Evolutionary conservation across 2,329 filamentous ascomycete genomes (phyloP).

Genomic region (Pseudocercospora fijiensis): DNA sequence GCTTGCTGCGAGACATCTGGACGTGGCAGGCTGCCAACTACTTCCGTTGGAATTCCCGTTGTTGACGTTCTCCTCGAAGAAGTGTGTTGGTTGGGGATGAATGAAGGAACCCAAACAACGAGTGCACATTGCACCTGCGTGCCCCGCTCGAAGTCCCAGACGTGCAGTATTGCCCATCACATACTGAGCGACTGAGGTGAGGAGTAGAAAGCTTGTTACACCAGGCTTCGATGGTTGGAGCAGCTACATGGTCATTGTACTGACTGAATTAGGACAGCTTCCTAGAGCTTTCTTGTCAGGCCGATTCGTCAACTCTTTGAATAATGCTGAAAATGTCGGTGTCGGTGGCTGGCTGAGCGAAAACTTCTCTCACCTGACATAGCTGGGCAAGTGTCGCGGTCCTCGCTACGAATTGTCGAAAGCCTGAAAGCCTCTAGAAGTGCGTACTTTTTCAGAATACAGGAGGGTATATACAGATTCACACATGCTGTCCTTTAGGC

Average conservation of each 20-base stretch:
- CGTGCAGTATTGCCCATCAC: background rate
- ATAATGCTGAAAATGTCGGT: background rate
- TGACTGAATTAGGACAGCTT: background rate
- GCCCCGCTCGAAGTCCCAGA: background rate
- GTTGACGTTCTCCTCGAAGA: background rate
- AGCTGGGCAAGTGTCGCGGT: background rate
- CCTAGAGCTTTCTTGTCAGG: background rate
- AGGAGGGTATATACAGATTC: background rate
- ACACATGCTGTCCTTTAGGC: background rate
- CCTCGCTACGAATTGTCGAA: background rate
- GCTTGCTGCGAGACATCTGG: background rate
- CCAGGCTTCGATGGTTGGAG: background rate
- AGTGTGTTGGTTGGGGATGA: background rate
- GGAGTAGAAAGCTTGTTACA: background rate
- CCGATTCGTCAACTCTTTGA: background rate
- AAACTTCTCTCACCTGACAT: background rate
- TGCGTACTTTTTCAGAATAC: background rate
- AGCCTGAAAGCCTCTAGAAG: background rate
- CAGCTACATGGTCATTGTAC: background rate
- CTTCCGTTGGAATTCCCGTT: background rate
- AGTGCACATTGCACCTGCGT: background rate
- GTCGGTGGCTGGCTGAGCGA: too few relatives aligned
- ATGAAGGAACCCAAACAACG: background rate
- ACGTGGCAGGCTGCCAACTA: background rate
- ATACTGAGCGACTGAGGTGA: background rate